Conservation (phyloP, 1,284 basidiomycete species). For the Waitea zeae region DNA sequence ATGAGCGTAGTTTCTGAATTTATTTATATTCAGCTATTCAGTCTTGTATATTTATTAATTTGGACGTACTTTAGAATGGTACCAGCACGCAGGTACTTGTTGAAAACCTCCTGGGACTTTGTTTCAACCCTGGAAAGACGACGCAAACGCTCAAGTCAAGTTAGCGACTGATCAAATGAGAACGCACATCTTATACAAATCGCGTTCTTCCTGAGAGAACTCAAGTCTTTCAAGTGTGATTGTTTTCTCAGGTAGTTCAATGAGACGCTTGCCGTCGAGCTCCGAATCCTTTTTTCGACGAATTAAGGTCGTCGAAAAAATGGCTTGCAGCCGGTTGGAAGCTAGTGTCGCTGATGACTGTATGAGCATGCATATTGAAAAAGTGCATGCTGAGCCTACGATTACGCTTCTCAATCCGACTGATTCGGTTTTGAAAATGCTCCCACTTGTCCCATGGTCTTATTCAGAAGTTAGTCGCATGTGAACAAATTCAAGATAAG, state of each 20-base stretch:
- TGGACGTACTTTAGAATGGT: conserved; percentile 32
- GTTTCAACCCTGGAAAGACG: no score
- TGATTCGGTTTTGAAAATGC: no score
- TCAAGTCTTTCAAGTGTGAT: conserved; percentile 28
- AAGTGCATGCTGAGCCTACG: conserved; percentile 1
- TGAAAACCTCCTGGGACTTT: conserved; percentile 37
- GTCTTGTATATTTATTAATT: not conserved
- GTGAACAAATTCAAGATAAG: no score
- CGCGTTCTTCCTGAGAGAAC: conserved; percentile 37
- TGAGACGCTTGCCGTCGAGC: conserved; percentile 40
- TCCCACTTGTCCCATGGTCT: conserved; percentile 11
- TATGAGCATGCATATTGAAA: no score
- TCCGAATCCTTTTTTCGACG: conserved; percentile 34
- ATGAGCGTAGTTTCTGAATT: conserved; percentile 32
- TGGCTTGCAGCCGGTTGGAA: conserved; percentile 28
- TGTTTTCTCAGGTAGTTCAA: conserved; percentile 36
- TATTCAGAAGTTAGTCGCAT: no score
- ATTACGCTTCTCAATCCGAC: no score
- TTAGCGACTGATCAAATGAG: no score
- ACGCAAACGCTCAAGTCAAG: no score
- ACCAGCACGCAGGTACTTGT: conserved; percentile 31
- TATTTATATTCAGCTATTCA: not conserved
- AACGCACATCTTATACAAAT: conserved; percentile 38
- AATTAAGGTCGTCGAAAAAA: conserved; percentile 30
- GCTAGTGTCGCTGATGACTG: conserved; percentile 32